Conservation (phyloP, 2,329 filamentous ascomycete genomes). For the Nigrospora sphaerica region DNA sequence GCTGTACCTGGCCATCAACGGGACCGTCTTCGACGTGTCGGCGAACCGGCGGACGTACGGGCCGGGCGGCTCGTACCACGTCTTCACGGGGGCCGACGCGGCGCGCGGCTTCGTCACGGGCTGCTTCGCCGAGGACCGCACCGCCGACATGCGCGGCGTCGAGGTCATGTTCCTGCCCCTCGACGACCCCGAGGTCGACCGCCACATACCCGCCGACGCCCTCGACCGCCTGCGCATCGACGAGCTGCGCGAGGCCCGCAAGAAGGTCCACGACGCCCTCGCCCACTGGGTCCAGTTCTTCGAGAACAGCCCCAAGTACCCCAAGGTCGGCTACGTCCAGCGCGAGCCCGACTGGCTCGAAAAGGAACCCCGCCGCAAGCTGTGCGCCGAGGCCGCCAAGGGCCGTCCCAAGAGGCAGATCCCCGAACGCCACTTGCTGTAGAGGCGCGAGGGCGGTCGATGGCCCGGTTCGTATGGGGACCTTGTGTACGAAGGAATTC, state of each 20-base stretch:
- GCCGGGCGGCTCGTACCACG: conserved; percentile 77
- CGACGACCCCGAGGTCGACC: conserved; percentile 57
- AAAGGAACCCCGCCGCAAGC: conserved; percentile 49
- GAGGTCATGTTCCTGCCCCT: conserved; percentile 76
- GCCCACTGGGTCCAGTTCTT: conserved; percentile 84
- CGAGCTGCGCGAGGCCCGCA: conserved; percentile 59
- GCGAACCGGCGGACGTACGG: conserved; percentile 64
- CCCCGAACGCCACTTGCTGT: conserved; percentile 32
- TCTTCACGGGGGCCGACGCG: conserved; percentile 83
- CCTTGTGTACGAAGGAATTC: no score
- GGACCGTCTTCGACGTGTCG: conserved; percentile 80
- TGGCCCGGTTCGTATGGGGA: no score
- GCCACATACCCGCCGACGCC: conserved; percentile 44
- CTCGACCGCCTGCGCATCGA: conserved; percentile 50
- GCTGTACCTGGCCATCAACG: conserved; percentile 86
- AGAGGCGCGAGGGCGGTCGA: no score
- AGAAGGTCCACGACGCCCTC: conserved; percentile 60
- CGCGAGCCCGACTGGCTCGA: conserved; percentile 55
- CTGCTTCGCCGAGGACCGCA: conserved; percentile 82
- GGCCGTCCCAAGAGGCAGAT: conserved; percentile 46
- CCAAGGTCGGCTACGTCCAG: conserved; percentile 68
- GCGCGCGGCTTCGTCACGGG: conserved; percentile 85
- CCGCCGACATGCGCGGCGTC: conserved; percentile 75
- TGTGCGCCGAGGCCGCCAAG: conserved; percentile 67
- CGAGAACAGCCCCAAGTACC: conserved; percentile 70